Percentiles rank a stretch among this genome's conserved stretches.
These are phyloP conservation scores for Globisporangium megalacanthum DNA, from an alignment of 352 stramenopile species.

Conservation along the genomic window DNA sequence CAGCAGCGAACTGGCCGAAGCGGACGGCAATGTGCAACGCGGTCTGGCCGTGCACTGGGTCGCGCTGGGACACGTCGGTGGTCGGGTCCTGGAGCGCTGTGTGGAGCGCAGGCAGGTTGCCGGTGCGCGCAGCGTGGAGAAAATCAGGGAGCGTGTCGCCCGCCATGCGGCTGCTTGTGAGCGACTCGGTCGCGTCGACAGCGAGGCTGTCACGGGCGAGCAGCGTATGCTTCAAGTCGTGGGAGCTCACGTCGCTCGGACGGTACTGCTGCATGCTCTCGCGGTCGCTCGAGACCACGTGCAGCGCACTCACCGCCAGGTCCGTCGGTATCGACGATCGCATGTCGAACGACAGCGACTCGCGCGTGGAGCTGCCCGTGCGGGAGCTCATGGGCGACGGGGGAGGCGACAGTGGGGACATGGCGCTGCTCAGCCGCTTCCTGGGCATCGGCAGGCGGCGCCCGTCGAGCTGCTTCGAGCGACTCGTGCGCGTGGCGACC, in stretches of 20 bases:
- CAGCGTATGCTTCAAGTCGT: slow-evolving; percentile 39
- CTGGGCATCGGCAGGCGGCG: slow-evolving; percentile 28
- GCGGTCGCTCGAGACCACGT: background rate
- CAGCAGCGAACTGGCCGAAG: slow-evolving; percentile 66
- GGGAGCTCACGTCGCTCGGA: slow-evolving; percentile 51
- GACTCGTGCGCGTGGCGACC: slow-evolving; percentile 2
- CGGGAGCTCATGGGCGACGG: slow-evolving; percentile 10
- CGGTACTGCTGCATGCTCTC: slow-evolving; percentile 74
- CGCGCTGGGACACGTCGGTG: slow-evolving; percentile 57
- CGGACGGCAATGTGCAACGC: slow-evolving; percentile 78
- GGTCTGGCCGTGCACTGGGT: slow-evolving; percentile 68
- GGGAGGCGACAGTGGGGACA: background rate
- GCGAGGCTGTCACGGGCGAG: slow-evolving; percentile 56
- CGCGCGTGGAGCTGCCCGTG: background rate
- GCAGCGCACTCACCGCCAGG: background rate
- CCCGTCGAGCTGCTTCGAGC: slow-evolving; percentile 28
- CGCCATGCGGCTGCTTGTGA: slow-evolving; percentile 28
- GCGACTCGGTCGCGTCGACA: slow-evolving; percentile 10
- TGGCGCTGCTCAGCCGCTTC: slow-evolving; percentile 11
- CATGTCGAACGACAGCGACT: slow-evolving; percentile 13
- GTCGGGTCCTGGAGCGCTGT: slow-evolving; percentile 45
- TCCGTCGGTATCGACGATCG: slow-evolving; percentile 7
- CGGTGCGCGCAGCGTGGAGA: slow-evolving; percentile 55
- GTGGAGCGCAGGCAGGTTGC: slow-evolving; percentile 58
- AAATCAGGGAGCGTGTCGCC: slow-evolving; percentile 56